Percentiles rank a stretch among this genome's conserved stretches.
Evolutionary conservation across 805 yeast species (phyloP).

Genomic region (Yamadazyma nakazawae): DNA sequence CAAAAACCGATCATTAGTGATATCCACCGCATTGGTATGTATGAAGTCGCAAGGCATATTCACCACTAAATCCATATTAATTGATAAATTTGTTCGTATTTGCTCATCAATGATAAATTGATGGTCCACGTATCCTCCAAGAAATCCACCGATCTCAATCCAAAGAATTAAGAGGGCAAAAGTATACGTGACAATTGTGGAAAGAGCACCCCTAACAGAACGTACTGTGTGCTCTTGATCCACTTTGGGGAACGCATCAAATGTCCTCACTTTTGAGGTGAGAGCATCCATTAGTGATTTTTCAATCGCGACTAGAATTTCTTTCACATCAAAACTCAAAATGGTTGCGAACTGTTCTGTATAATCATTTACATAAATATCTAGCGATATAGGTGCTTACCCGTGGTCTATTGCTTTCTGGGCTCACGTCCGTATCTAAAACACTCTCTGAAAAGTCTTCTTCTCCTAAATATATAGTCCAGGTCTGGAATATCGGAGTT

Average conservation of each 20-base stretch:
- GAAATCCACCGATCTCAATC: constrained; percentile 79
- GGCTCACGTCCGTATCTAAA: constrained; percentile 38
- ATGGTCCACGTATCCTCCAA: constrained; percentile 79
- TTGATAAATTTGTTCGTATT: constrained; percentile 53
- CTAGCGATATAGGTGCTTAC: not conserved
- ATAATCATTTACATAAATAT: not conserved
- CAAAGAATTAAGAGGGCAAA: constrained; percentile 67
- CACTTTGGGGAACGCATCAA: constrained; percentile 47
- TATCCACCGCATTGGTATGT: constrained; percentile 73
- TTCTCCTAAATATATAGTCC: constrained; percentile 52
- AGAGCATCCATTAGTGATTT: constrained; percentile 31
- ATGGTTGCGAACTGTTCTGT: no score
- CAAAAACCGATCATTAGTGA: constrained; percentile 70
- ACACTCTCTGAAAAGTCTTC: constrained; percentile 54
- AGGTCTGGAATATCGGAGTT: constrained; percentile 17
- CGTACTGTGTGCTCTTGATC: constrained; percentile 59
- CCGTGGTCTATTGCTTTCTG: constrained; percentile 5
- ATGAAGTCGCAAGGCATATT: constrained; percentile 79
- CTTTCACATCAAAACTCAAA: not conserved
- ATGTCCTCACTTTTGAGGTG: constrained; percentile 38
- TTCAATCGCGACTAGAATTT: constrained; percentile 1
- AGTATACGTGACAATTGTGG: constrained; percentile 63
- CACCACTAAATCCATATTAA: constrained; percentile 78
- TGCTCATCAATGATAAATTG: constrained; percentile 71
- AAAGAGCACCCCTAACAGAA: constrained; percentile 72